Evolutionary conservation across 208 protist species (phyloP), one percentile per base, ranked within the genome.

Genomic region (Herpetomonas samuelpessoai): DNA sequence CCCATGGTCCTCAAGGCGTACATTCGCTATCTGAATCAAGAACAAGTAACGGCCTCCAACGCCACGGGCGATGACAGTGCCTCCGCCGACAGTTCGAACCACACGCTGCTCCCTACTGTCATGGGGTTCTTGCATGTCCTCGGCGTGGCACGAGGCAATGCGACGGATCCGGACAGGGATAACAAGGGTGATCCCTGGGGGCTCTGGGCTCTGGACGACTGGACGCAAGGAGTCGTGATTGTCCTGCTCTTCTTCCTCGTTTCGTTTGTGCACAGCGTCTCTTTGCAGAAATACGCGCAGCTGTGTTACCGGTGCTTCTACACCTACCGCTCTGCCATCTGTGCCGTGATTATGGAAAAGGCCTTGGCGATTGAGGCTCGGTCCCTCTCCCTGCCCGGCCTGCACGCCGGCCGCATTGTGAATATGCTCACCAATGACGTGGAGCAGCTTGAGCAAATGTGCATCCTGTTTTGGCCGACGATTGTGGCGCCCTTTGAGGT

Each of bases 361-460:
- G 66, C 76, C 10, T 59, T 93, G 12, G 52, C 46, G 31, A 63
- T 83, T 19, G 63, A 51, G 16, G 57, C 57, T 12, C 65, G 55
- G 29, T 47, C 67, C 0, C 50, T 59, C 4, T 31, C 76, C 0
- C 35, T 76, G 26, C 84, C 89, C 50, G 72, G 65, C 21, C 69
- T 81, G 7, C 80, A 71, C 27, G 62, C 83, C 24, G 87, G 87
- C 26, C 62, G 79, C n/a, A 85, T 93, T 39, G 81, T 92, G 41
- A 93, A 89, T 66, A 74, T 88, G 53, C 72, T 86, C 57, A 79
- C 65, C n/a, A 72, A 76, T n/a, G 87, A 93, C 55, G 79, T 74
- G 3, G 71, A 82, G 63, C 26, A 64, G 7, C 60, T 83, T 19
- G 61, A 80, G 65, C 64, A 78, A 25, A 59, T 88, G 10, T 52